Conservation (phyloP, 2,329 filamentous ascomycete species). For the Alternaria triticimaculans region DNA sequence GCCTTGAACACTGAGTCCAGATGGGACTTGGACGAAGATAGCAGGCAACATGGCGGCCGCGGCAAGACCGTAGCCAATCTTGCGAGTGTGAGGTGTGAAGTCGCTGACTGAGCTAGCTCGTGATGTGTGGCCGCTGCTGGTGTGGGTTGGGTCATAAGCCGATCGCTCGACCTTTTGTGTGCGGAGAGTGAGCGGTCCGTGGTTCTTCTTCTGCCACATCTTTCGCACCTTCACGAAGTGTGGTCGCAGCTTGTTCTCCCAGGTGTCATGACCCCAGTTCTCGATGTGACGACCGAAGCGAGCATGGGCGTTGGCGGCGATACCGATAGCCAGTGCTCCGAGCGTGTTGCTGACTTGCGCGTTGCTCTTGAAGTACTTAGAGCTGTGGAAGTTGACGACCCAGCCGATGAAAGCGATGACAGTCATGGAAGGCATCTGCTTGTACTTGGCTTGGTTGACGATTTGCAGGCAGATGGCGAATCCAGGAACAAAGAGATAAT, state of each 20-base stretch:
- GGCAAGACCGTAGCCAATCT: slow-evolving; percentile 74
- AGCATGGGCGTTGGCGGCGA: slow-evolving; percentile 80
- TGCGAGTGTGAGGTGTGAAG: slow-evolving; percentile 41
- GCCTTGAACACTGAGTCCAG: slow-evolving; percentile 64
- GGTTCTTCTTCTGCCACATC: slow-evolving; percentile 27
- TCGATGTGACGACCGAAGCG: slow-evolving; percentile 67
- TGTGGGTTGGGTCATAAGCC: slow-evolving; percentile 25
- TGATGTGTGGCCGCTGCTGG: slow-evolving; percentile 25
- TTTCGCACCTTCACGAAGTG: slow-evolving; percentile 40
- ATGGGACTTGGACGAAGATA: slow-evolving; percentile 75
- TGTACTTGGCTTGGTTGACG: slow-evolving; percentile 83
- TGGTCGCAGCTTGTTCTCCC: slow-evolving; percentile 58
- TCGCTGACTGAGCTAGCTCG: slow-evolving; percentile 32
- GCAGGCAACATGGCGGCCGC: slow-evolving; percentile 85
- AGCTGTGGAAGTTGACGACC: slow-evolving; percentile 75
- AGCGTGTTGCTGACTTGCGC: slow-evolving; percentile 79
- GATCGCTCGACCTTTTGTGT: slow-evolving; percentile 27
- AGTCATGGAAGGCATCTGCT: slow-evolving; percentile 78
- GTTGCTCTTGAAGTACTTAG: slow-evolving; percentile 70
- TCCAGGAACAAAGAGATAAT: slow-evolving; percentile 74
- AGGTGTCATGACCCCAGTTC: slow-evolving; percentile 62
- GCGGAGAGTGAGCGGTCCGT: slow-evolving; percentile 19
- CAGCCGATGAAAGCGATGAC: slow-evolving; percentile 76
- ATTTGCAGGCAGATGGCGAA: slow-evolving; percentile 77
- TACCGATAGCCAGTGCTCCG: slow-evolving; percentile 76